Conservation (phyloP, 2,329 filamentous ascomycete genomes). For the Purpureocillium lavendulum region DNA sequence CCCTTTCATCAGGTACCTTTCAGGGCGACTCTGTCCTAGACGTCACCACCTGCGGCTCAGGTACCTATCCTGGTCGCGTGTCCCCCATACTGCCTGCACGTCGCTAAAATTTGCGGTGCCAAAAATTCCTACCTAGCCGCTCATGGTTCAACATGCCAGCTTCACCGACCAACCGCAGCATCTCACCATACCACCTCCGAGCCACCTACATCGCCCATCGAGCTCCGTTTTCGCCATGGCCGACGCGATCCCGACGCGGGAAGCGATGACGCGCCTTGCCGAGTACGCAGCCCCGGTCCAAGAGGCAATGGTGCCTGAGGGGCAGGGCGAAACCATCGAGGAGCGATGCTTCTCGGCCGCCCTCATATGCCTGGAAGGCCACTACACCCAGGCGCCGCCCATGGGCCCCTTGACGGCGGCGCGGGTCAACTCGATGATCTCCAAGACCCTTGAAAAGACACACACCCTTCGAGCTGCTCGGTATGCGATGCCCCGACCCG, state of each 20-base stretch:
- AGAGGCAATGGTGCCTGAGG: conserved; percentile 10
- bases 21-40: too few relatives aligned
- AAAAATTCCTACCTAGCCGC: too few relatives aligned
- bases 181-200: neutral
- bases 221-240: neutral
- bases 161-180: neutral
- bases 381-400: conserved; percentile 47
- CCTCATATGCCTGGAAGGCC: conserved; percentile 53
- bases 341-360: conserved; percentile 54
- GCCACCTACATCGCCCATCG: neutral
- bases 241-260: neutral
- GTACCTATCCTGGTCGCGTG: too few relatives aligned
- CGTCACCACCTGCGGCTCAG: too few relatives aligned
- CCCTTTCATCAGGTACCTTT: too few relatives aligned
- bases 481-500: conserved; percentile 24
- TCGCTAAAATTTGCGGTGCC: too few relatives aligned
- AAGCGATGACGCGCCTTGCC: conserved; percentile 16
- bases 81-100: too few relatives aligned
- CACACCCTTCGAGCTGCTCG: conserved; percentile 52
- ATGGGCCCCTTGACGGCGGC: conserved; percentile 49
- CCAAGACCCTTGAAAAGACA: conserved; percentile 55
- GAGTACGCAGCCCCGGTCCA: conserved; percentile 13
- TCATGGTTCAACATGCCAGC: too few relatives aligned
- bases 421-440: conserved; percentile 48
- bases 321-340: conserved; percentile 44